Evolutionary conservation across 176 grass and related monocot genomes (phyloP).

Genomic region (Phyllostachys edulis): DNA sequence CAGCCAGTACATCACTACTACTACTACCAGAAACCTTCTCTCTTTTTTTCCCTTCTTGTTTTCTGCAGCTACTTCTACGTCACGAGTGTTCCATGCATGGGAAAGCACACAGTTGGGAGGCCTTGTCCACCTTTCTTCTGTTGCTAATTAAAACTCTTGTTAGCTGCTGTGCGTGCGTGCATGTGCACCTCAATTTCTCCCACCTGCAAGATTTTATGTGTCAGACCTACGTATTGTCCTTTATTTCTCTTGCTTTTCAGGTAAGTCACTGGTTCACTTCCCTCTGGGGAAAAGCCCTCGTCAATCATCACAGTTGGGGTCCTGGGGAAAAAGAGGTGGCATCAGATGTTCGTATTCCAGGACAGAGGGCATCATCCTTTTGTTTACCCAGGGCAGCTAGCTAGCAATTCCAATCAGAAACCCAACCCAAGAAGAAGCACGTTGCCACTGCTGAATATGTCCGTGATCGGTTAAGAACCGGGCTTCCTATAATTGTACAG

Average conservation of each 20-base stretch:
- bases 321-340: constrained; percentile 45
- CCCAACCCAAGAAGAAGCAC: constrained; percentile 30
- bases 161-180: constrained; percentile 37
- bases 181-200: constrained; percentile 55
- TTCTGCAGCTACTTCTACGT: constrained; percentile 37
- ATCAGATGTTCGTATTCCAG: constrained; percentile 46
- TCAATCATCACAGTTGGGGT: constrained; percentile 53
- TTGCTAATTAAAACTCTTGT: constrained; percentile 42
- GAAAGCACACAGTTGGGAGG: constrained; percentile 30
- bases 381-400: constrained; percentile 48
- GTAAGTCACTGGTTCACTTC: constrained; percentile 56
- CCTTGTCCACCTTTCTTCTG: constrained; percentile 27
- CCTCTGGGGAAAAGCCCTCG: constrained; percentile 15
- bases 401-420: constrained; percentile 37
- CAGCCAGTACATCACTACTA: not conserved
- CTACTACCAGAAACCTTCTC: not conserved
- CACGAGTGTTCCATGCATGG: constrained; percentile 49
- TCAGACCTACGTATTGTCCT: constrained; percentile 44
- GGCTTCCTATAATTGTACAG: constrained; percentile 37
- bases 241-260: constrained; percentile 50
- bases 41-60: not conserved
- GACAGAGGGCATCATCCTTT: constrained; percentile 55
- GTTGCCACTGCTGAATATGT: constrained; percentile 29
- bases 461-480: not conserved
- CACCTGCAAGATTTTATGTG: constrained; percentile 61